These are phyloP conservation scores for Phallus indusiatus DNA, from an alignment of 768 basidiomycete species.

Conservation along the genomic window DNA sequence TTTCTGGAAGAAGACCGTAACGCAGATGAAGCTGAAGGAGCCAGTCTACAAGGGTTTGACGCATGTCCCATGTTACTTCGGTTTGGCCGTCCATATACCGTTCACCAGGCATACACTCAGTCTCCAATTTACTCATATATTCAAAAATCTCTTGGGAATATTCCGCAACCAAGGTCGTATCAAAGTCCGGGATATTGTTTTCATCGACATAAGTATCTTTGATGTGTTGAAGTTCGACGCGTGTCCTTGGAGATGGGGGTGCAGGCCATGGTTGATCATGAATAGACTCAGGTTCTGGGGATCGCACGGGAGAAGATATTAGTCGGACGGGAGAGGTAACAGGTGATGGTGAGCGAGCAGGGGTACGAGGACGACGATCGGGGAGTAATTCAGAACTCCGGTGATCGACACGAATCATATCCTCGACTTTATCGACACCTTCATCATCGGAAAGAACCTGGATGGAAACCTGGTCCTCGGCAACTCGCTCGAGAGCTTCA, in stretches of 20 bases:
- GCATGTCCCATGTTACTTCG: conserved; percentile 91
- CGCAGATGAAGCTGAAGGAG: conserved; percentile 93
- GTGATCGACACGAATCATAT: conserved; percentile 40
- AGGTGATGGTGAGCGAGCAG: not conserved
- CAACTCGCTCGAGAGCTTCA: conserved; percentile 30
- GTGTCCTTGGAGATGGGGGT: conserved; percentile 61
- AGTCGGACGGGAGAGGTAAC: not conserved
- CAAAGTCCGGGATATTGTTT: conserved; percentile 49
- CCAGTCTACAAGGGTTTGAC: conserved; percentile 97
- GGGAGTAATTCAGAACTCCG: conserved; percentile 27
- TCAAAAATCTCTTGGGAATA: conserved; percentile 97
- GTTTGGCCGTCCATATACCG: conserved; percentile 91
- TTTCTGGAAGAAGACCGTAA: conserved; percentile 99
- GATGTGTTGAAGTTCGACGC: conserved; percentile 59
- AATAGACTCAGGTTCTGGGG: not conserved
- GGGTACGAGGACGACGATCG: conserved; percentile 20
- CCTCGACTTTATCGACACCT: conserved; percentile 40
- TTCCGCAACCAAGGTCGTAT: conserved; percentile 96
- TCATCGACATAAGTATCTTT: conserved; percentile 59
- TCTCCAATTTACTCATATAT: conserved; percentile 92
- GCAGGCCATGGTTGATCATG: conserved; percentile 22
- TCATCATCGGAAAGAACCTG: conserved; percentile 27
- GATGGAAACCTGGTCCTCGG: conserved; percentile 18
- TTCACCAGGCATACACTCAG: conserved; percentile 80
- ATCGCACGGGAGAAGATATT: conserved; percentile 22